These are phyloP conservation scores for Naematelia encephala DNA, from an alignment of 768 basidiomycete species.

Conservation along the genomic window DNA sequence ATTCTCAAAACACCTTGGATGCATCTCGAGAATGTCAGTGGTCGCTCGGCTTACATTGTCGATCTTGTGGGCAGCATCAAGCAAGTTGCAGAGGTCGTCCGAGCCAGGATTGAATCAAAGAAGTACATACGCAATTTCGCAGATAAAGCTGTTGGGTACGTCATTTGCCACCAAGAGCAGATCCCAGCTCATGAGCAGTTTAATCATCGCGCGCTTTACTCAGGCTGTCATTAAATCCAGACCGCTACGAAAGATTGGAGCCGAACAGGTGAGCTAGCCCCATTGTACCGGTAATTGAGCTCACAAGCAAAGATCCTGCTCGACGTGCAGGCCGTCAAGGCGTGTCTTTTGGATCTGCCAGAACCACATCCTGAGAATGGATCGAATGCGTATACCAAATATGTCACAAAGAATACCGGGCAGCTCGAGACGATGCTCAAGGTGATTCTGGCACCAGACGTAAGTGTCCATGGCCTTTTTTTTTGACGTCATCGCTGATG, in stretches of 20 bases:
- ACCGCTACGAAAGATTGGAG: conserved; percentile 86
- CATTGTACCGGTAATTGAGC: not conserved
- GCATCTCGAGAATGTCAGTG: conserved; percentile 74
- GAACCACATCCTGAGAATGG: conserved; percentile 54
- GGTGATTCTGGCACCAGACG: conserved; percentile 88
- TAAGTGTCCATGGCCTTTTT: conserved; percentile 55
- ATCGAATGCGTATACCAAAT: conserved; percentile 63
- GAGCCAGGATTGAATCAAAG: conserved; percentile 84
- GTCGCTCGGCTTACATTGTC: conserved; percentile 73
- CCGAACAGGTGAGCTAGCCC: conserved; percentile 69
- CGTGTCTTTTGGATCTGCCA: conserved; percentile 75
- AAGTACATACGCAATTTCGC: conserved; percentile 89
- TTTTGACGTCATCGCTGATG: conserved; percentile 1
- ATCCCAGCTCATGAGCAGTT: conserved; percentile 54
- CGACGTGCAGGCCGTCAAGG: conserved; percentile 82
- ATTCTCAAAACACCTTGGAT: conserved; percentile 79
- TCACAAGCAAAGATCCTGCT: conserved; percentile 65
- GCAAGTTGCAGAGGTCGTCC: conserved; percentile 70
- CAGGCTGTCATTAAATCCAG: conserved; percentile 83
- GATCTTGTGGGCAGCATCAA: conserved; percentile 74
- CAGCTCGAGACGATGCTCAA: conserved; percentile 89
- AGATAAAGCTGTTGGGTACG: conserved; percentile 86
- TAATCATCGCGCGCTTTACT: conserved; percentile 82
- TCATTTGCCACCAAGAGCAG: not conserved
- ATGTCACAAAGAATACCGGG: conserved; percentile 73